Conservation (phyloP, 257 asterid genomes). For the Echites panduratus region DNA sequence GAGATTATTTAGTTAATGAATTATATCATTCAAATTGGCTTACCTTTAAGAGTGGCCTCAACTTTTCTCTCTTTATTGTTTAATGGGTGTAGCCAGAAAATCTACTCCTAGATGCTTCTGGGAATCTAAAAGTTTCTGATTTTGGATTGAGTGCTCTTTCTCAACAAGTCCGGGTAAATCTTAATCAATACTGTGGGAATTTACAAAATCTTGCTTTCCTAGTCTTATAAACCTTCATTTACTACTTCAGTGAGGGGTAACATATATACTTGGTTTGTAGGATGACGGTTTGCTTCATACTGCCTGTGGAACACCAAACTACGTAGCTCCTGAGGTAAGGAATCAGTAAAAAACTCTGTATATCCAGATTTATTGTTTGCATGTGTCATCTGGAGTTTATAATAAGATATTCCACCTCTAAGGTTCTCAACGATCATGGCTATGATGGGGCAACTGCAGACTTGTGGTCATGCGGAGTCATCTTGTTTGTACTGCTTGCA, state of each 20-base stretch:
- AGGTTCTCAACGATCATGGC: conserved; percentile 86
- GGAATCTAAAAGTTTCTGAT: conserved; percentile 90
- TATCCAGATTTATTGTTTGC: background rate
- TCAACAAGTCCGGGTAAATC: conserved; percentile 87
- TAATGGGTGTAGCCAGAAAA: conserved; percentile 72
- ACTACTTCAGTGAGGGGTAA: background rate
- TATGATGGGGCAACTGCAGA: conserved; percentile 87
- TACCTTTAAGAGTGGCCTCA: background rate
- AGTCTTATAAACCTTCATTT: background rate
- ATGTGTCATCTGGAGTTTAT: background rate
- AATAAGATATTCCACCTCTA: conserved; percentile 2
- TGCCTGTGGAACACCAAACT: conserved; percentile 96
- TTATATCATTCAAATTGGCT: no score
- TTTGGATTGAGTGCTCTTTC: conserved; percentile 95
- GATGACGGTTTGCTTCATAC: conserved; percentile 95
- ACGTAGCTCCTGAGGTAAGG: conserved; percentile 94
- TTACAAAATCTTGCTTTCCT: background rate
- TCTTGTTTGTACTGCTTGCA: conserved; percentile 89
- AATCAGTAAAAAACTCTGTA: conserved; percentile 1
- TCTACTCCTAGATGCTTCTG: conserved; percentile 68
- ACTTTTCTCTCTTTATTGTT: conserved; percentile 1
- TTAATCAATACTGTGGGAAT: conserved; percentile 6
- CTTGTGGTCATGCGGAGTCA: conserved; percentile 95
- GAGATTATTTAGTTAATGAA: background rate
- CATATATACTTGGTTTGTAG: conserved; percentile 44